Base-by-base conservation (phyloP, 305 asterid species). In the Euphrasia arctica region DNA sequence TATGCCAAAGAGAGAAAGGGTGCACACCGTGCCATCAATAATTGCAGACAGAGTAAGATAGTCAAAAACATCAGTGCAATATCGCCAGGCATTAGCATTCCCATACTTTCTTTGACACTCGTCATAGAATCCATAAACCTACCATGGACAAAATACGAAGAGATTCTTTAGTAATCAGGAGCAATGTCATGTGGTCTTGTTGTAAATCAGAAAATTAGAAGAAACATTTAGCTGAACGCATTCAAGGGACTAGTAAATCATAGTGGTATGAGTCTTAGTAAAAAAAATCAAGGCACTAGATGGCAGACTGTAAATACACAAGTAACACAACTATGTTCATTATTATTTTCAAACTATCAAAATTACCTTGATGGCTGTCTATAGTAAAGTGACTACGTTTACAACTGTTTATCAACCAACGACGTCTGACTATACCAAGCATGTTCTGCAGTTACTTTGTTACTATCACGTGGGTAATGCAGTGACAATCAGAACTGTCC, bases 61-160 rank as follows among this genome's bases (percentile, higher is more conserved):
- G 83, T 93, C 97, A 77, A 93, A 93, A 62, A 93, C 99, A 78
- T 93, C 99, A 0, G 99, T 93, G 89, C 99, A 93, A 71, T 93
- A 90, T 18, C 97, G 84, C 99, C 99, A 93, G 54, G 97, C 97
- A 72, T 93, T 93, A 58, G 99, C 97, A 71, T 88, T 93, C 58
- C 97, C 99, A 62, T 90, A 88, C 79, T 93, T 93, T 68, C 96
- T 86, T 71, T 90, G 99, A 67, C 99, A 93, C 75, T 93, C 99
- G 74, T 93, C 99, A 70, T 93, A 93, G 74, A 93, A 93, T 70
- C 99, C 99, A 81, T 93, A 93, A 54, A 93, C 99, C 99, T 93
- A 65, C 13, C 74, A 58, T 66, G 63, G 63, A 12, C 66, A 58
- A 64, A 60, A 39, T 66, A 72, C 22, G 52, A 14, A 58, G 5